Evolutionary conservation across 345 rosid species (phyloP).

Genomic region (Citrus maxima): DNA sequence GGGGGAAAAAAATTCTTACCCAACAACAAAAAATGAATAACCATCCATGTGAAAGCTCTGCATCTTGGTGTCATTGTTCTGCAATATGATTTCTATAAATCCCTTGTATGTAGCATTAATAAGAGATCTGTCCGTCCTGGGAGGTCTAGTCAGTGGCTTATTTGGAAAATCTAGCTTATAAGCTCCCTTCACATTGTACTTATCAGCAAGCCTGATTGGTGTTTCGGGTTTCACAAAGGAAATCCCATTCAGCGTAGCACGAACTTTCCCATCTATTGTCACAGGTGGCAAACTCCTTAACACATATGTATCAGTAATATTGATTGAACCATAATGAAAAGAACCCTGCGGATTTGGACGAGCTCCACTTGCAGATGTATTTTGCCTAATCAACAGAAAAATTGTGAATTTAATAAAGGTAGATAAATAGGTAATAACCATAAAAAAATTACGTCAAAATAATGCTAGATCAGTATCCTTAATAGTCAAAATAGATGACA

Average conservation of each 20-base stretch:
- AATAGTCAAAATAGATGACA: not conserved
- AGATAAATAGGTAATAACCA: not conserved
- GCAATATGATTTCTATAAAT: constrained; percentile 77
- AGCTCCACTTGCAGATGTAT: constrained; percentile 90
- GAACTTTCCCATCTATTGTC: constrained; percentile 53
- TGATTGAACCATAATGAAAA: constrained; percentile 83
- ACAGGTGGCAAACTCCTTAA: constrained; percentile 68
- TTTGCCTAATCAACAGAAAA: constrained; percentile 54
- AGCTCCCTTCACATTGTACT: constrained; percentile 60
- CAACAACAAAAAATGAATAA: constrained; percentile 84
- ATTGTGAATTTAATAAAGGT: not conserved
- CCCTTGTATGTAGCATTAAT: constrained; percentile 90
- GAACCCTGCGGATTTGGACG: constrained; percentile 99
- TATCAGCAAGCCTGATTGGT: constrained; percentile 80
- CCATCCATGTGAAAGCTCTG: constrained; percentile 90
- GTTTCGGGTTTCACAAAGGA: constrained; percentile 69
- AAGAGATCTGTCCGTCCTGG: constrained; percentile 55
- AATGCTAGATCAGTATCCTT: not conserved
- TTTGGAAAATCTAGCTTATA: constrained; percentile 89
- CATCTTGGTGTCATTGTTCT: constrained; percentile 85
- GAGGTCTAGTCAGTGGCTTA: constrained; percentile 60
- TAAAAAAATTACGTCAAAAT: not conserved
- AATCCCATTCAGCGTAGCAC: constrained; percentile 76
- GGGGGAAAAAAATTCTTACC: constrained; percentile 37
- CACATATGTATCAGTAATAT: constrained; percentile 67